Conservation (phyloP, 345 rosid species). For the Salix exigua region DNA sequence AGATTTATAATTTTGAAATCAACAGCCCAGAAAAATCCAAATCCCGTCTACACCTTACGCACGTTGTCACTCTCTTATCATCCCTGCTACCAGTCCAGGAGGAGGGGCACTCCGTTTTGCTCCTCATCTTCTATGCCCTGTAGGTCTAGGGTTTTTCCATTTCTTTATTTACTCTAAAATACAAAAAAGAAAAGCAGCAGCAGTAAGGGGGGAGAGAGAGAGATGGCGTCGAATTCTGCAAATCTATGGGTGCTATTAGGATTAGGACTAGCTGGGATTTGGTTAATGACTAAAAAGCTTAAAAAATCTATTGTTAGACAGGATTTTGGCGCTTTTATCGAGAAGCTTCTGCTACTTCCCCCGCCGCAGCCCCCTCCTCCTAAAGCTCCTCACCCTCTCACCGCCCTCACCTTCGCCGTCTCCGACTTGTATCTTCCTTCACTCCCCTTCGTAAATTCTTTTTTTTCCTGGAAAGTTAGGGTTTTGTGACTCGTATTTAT, state of each 20-base stretch:
- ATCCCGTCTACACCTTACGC: not conserved
- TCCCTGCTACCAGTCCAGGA: not conserved
- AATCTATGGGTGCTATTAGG: slow-evolving; percentile 87
- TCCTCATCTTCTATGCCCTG: not conserved
- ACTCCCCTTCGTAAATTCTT: not conserved
- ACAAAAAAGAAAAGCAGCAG: not conserved
- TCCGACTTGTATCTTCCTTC: slow-evolving; percentile 62
- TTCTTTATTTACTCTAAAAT: not conserved
- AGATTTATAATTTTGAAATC: too few species aligned
- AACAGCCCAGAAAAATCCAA: not conserved
- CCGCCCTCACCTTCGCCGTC: slow-evolving; percentile 73
- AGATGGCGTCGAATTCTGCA: slow-evolving; percentile 61
- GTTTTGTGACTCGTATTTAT: too few species aligned
- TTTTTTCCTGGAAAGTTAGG: not conserved
- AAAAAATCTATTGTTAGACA: slow-evolving; percentile 56
- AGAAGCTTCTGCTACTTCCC: slow-evolving; percentile 73
- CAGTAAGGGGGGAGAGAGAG: not conserved
- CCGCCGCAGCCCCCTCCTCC: slow-evolving; percentile 99
- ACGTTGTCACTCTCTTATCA: not conserved
- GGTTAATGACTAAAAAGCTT: slow-evolving; percentile 53
- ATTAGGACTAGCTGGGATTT: slow-evolving; percentile 77
- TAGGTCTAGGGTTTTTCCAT: not conserved
- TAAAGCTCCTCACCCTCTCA: slow-evolving; percentile 94
- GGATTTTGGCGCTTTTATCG: slow-evolving; percentile 90
- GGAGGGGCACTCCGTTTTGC: not conserved